These are phyloP conservation scores for Poa pratensis DNA, from an alignment of 176 grass and related monocot species.

Conservation along the genomic window DNA sequence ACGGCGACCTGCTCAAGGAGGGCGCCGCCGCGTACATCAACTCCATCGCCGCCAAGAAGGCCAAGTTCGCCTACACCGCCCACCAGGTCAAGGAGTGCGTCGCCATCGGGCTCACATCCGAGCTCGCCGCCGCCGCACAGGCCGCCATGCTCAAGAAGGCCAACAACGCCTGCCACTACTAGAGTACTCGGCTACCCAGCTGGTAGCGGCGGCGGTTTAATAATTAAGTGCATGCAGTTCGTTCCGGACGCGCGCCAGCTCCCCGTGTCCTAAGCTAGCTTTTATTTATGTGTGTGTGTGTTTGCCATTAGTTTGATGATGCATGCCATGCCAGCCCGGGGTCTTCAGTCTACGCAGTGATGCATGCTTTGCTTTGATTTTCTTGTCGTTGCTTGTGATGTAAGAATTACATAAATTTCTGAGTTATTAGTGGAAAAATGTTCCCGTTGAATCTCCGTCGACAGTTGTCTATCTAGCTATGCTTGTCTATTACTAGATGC, in stretches of 20 bases:
- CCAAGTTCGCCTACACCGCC: constrained; percentile 51
- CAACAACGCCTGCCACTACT: constrained; percentile 73
- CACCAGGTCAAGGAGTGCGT: constrained; percentile 71
- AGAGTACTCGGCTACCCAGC: constrained; percentile 8
- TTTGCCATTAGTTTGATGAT: constrained; percentile 25
- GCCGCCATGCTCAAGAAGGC: constrained; percentile 78
- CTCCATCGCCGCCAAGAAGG: constrained; percentile 54
- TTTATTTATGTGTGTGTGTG: not conserved
- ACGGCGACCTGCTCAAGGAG: constrained; percentile 79
- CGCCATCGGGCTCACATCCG: constrained; percentile 51
- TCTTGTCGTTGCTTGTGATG: not conserved
- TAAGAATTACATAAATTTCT: not conserved
- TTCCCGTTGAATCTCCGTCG: not conserved
- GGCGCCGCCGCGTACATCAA: constrained; percentile 91
- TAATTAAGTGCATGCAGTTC: constrained; percentile 34
- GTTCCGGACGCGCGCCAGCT: not conserved
- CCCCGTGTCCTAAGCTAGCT: not conserved
- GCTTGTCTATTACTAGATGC: too few species aligned
- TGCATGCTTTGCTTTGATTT: not conserved
- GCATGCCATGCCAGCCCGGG: constrained; percentile 19
- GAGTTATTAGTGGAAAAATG: not conserved
- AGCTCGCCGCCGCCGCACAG: constrained; percentile 63
- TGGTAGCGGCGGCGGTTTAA: not conserved
- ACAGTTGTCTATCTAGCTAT: too few species aligned
- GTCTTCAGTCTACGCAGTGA: constrained; percentile 10